Base-by-base conservation (phyloP, 176 grass and related monocot species). In the Eremochloa ophiuroides region DNA sequence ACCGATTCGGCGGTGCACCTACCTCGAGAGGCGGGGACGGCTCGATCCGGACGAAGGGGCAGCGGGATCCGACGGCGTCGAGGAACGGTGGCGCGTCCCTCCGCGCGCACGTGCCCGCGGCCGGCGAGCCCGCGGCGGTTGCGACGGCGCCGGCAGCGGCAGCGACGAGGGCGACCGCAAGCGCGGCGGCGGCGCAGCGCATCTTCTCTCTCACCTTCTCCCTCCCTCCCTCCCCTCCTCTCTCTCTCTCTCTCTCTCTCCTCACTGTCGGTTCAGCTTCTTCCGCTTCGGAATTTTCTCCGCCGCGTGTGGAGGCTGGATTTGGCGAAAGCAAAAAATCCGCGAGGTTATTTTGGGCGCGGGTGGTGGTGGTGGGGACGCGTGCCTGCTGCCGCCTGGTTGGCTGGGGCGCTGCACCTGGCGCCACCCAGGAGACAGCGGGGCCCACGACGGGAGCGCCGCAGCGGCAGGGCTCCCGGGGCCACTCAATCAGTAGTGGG, bases 21-120 rank as follows among this genome's bases (percentile, higher is more conserved):
- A 94, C 92, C 88, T 88, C 92, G 16, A 80, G 40, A 77, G 86
- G 88, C 60, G 22, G 81, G 25, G 72, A 86, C 6, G 84, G 61
- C 77, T 79, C 76, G 88, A 94, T 88, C 83, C 69, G 74, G 35
- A 33, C 50, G 74, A 40, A 47, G 84, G 85, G 83, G 78, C 92
- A 94, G 27, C 84, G 83, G 34, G 66, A 81, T 26, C 55, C 79
- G 60, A 94, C 16, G 39, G 53, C 47, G 75, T 86, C 75, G 35
- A 94, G 42, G 88, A 94, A 94, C 34, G 76, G 48, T 41, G 84
- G 75, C 77, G 29, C 22, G 23, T 8, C 50, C 72, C 71, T 74
- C 74, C 76, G 72, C 30, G 18, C 28, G 72, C 88, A 91, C 22
- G 79, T 53, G 37, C 77, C 50, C 23, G 14, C 71, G 23, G 26